Base-by-base conservation (phyloP, 1,284 basidiomycete genomes). In the Wolfiporia cocos region DNA sequence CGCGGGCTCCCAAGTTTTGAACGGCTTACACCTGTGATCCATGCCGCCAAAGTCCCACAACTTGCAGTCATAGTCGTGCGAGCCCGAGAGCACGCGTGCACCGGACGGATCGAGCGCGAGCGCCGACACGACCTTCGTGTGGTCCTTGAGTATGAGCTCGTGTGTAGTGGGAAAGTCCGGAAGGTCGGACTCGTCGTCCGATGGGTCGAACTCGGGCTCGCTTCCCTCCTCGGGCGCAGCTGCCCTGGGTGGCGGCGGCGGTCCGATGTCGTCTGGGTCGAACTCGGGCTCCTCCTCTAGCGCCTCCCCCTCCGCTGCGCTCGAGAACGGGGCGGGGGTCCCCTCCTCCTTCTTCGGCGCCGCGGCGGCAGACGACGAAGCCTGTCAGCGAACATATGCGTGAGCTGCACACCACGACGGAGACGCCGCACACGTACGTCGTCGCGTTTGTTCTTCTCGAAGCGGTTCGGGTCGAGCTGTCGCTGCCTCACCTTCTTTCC, bases 31-130 rank as follows among this genome's bases (percentile, higher is more conserved):
- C 55, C 87, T 76, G 49, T 74, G 69, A 55, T 89, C 87, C 95
- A 99, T 99, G 5, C 96, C 96, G 55, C 95, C 96, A 67, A 99
- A 99, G 65, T 99, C 96, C 94, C 94, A 99, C 40, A 99, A 66
- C 65, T 98, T 98, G 65, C 89, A 86, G 63, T 95, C 91, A 59
- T 98, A 98, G 66, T 99, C 96, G 64, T 97, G 87, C 14, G 88
- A 89, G 9, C 96, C 96, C 2, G 92, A 90, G 5, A 90, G 70
- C 22, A 99, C 69, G 22, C 96, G 81, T 3, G 94, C 92, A 36
- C 96, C 96, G 11, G 93, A 89, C 0, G 92, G 84, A 61, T 99
- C 96, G 30, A 99, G 70, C 0, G 91, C 78, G 20, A 99, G 69
- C 1, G 95, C 92, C 4, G 93, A 92, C 18, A 98, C 81, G 36